A percentile compares a stretch with the other conserved stretches of the same genome.
Evolutionary conservation across 148 eudicot species (phyloP).

Genomic region (Gaultheria prostrata): DNA sequence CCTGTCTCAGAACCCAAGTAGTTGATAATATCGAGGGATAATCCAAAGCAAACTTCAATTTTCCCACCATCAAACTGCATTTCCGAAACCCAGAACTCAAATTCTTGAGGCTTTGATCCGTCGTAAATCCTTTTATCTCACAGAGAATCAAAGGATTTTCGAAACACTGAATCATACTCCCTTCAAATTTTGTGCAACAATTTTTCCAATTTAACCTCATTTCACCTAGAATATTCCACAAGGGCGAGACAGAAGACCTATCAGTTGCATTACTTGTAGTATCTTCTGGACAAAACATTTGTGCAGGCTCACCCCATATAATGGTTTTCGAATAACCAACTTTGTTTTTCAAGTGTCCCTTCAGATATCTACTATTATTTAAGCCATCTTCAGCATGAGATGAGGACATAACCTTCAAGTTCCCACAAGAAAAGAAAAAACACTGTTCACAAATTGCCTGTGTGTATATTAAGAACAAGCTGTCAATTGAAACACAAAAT

Average conservation of each 20-base stretch:
- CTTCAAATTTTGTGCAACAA: constrained; percentile 41
- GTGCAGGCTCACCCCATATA: constrained; percentile 63
- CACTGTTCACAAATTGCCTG: constrained; percentile 47
- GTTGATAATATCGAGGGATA: constrained; percentile 40
- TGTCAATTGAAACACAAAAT: constrained; percentile 38
- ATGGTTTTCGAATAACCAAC: constrained; percentile 29
- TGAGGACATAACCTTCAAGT: constrained; percentile 44
- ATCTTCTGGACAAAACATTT: constrained; percentile 26
- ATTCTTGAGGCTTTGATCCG: constrained; percentile 34
- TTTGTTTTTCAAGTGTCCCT: constrained; percentile 31
- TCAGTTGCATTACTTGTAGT: constrained; percentile 21
- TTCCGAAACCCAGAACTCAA: constrained; percentile 43
- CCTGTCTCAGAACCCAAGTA: constrained; percentile 43
- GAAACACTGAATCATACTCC: constrained; percentile 19
- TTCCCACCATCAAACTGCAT: constrained; percentile 60
- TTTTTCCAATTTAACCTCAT: constrained; percentile 53
- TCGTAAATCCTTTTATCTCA: constrained; percentile 41
- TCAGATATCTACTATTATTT: constrained; percentile 15
- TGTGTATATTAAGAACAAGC: constrained; percentile 34
- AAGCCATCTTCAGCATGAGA: constrained; percentile 29
- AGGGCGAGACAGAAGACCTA: constrained; percentile 30
- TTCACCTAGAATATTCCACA: constrained; percentile 36
- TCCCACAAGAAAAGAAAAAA: constrained; percentile 50
- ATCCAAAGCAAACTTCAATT: constrained; percentile 53
- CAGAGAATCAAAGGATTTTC: constrained; percentile 65